A percentile compares a stretch with the other conserved stretches of the same genome.
Conservation (phyloP, 1,284 basidiomycete genomes). For the Cryptococcus depauperatus region DNA sequence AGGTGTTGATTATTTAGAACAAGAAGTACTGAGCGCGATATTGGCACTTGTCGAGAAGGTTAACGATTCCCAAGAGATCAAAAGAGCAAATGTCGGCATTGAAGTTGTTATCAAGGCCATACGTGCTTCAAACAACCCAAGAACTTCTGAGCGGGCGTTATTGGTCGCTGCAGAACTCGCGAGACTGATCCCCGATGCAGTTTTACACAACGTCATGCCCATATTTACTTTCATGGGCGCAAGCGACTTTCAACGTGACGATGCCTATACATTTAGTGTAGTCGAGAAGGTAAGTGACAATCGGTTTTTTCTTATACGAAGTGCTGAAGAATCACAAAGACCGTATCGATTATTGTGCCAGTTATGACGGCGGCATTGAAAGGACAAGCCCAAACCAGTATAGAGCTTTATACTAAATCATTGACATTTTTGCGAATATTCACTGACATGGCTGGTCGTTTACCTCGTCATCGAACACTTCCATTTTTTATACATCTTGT, state of each 20-base stretch:
- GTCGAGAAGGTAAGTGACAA: constrained; percentile 68
- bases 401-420: constrained; percentile 55
- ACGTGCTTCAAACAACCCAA: constrained; percentile 76
- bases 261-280: constrained; percentile 88
- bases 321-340: constrained; percentile 49
- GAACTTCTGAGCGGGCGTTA: constrained; percentile 88
- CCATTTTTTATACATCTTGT: constrained; percentile 84
- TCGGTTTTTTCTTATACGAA: background rate
- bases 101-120: constrained; percentile 82
- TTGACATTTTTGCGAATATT: constrained; percentile 44
- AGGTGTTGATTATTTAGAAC: constrained; percentile 72
- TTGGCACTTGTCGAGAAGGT: constrained; percentile 62
- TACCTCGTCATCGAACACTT: constrained; percentile 44
- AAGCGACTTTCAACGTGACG: constrained; percentile 91
- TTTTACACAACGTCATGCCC: constrained; percentile 93
- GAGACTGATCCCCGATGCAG: constrained; percentile 75
- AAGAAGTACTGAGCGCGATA: constrained; percentile 73
- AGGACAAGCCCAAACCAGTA: constrained; percentile 49
- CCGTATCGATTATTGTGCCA: constrained; percentile 85
- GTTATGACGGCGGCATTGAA: constrained; percentile 75
- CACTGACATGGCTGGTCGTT: constrained; percentile 44
- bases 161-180: constrained; percentile 82
- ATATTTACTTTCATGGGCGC: constrained; percentile 99
- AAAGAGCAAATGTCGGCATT: constrained; percentile 48
- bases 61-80: constrained; percentile 36